Base-by-base conservation (phyloP, 495 filamentous ascomycete species). In the Talaromyces proteolyticus region DNA sequence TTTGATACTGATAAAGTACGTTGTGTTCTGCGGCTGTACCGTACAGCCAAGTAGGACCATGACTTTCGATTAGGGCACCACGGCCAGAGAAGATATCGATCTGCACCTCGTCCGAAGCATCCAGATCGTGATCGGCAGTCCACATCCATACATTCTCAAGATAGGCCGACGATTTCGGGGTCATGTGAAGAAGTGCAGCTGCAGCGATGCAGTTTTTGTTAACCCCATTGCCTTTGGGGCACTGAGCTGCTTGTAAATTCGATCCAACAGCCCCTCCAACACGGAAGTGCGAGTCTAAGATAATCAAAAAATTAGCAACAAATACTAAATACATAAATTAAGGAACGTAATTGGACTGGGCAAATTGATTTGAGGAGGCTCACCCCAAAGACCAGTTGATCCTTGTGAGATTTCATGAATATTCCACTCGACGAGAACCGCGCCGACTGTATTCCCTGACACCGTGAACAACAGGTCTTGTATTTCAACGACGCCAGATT, bases 381-480 rank as follows among this genome's bases (percentile, higher is more conserved):
- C 80, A 62, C 91, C 88, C 86, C 86, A 92, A 58, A 91, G 71
- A 18, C 78, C 87, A n/a, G 73, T 71, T 0, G 78, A 72, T 42
- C 85, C 87, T 47, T 82, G 78, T 6, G 65, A 61, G 3, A 67
- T 61, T 20, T 76, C 73, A 16, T 73, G 79, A 12, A 91, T 60
- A 65, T 93, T 92, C 86, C 87, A 93, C 60, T 95, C 77, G 52
- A 93, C 70, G 46, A 95, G 66, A 55, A 88, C 82, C 24, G 88
- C 88, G 47, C 89, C 89, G 23, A 87, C 87, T 54, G 87, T 82
- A 2, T 88, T 69, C 77, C 92, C 56, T 83, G 75, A 24, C 7
- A 25, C 53, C 0, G 58, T 66, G 59, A 95, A 89, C 42, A 95
- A 72, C 52, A 95, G 69, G 49, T 91, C 92, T 3, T 79, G 84